These are phyloP conservation scores for Noccaea caerulescens DNA, from an alignment of 345 rosid species.

Conservation along the genomic window DNA sequence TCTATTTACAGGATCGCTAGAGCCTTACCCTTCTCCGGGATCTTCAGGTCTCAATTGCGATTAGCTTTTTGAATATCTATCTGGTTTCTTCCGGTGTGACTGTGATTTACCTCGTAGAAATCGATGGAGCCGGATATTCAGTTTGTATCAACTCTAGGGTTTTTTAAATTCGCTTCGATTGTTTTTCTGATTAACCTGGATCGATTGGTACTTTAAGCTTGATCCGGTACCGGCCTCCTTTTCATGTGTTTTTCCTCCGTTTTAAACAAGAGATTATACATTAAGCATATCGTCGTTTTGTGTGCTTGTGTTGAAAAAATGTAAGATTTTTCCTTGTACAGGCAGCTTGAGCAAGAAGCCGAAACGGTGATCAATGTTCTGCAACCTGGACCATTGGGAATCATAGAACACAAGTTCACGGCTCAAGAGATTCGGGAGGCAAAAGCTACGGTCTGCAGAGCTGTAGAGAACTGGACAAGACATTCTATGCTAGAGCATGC, in stretches of 20 bases:
- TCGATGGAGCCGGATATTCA: neutral
- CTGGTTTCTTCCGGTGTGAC: neutral
- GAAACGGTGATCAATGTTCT: constrained; percentile 81
- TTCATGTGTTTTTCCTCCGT: no score
- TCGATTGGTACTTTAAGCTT: neutral
- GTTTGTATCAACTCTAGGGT: neutral
- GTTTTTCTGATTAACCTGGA: no score
- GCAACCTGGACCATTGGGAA: constrained; percentile 90
- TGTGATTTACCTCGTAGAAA: neutral
- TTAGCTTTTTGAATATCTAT: neutral
- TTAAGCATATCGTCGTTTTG: neutral
- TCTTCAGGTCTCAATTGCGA: constrained; percentile 53
- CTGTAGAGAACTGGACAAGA: constrained; percentile 72
- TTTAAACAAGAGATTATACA: no score
- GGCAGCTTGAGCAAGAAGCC: constrained; percentile 82
- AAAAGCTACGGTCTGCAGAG: constrained; percentile 59
- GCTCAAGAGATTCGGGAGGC: constrained; percentile 67
- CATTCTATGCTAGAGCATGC: constrained; percentile 57
- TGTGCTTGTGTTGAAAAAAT: constrained; percentile 1
- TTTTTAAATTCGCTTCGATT: neutral
- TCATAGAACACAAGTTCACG: constrained; percentile 84
- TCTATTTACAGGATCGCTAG: constrained; percentile 53
- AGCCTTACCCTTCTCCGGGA: constrained; percentile 62
- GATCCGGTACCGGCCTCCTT: no score
- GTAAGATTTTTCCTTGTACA: constrained; percentile 20